Evolutionary conservation across 371 early-diverging fungal species (phyloP).

Genomic region (Mortierella sp.): DNA sequence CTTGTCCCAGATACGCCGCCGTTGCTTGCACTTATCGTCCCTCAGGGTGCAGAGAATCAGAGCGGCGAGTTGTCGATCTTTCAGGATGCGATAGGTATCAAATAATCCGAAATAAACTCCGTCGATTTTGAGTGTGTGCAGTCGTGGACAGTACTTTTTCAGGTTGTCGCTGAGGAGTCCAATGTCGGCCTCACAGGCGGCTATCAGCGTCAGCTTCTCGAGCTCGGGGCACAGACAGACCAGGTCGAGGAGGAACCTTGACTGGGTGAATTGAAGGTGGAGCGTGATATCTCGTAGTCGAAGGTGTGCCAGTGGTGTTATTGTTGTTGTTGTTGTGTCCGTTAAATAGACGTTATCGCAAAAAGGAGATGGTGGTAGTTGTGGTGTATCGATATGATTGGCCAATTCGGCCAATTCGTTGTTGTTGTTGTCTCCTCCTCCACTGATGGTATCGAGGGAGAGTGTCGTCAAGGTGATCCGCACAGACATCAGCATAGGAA

Average conservation of each 20-base stretch:
- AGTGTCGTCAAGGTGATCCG: not conserved
- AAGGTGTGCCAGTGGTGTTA: not conserved
- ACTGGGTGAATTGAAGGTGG: not conserved
- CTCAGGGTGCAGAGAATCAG: not conserved
- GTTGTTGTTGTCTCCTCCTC: not conserved
- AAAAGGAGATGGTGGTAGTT: not conserved
- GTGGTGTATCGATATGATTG: not conserved
- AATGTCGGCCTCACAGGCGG: slow-evolving; percentile 1
- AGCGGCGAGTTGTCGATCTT: not conserved
- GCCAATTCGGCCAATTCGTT: not conserved
- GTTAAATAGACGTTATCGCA: not conserved
- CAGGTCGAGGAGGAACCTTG: not conserved
- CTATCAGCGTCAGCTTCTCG: not conserved
- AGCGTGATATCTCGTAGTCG: slow-evolving; percentile 1
- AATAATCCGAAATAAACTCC: slow-evolving; percentile 1
- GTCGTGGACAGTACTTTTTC: not conserved
- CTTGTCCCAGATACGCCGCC: not conserved
- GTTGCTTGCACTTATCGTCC: not conserved
- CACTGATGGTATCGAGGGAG: not conserved
- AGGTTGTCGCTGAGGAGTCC: not conserved
- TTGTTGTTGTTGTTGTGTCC: not conserved
- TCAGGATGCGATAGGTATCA: not conserved
- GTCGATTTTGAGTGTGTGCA: not conserved
- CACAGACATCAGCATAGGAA: not conserved
- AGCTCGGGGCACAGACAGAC: slow-evolving; percentile 6